Conservation (phyloP, 2,329 filamentous ascomycete genomes). For the Didymosphaeria variabile region DNA sequence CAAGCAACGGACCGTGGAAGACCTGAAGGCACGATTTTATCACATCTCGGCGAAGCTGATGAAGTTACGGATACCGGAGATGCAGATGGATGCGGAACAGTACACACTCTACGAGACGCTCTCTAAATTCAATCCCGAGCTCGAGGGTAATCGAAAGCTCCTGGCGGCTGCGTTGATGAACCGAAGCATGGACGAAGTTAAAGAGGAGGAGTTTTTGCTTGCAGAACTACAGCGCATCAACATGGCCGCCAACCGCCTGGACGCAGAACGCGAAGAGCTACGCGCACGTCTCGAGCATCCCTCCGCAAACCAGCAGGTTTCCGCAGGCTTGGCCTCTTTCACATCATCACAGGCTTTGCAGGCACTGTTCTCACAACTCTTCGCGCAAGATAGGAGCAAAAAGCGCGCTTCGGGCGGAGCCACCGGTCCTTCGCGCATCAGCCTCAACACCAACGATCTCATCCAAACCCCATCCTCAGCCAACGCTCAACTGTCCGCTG, state of each 20-base stretch:
- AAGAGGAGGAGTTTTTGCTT: conserved; percentile 89
- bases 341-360: conserved; percentile 83
- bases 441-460: conserved; percentile 48
- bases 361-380: conserved; percentile 80
- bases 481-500: conserved; percentile 38
- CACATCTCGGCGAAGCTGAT: conserved; percentile 70
- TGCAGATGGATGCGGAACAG: conserved; percentile 81
- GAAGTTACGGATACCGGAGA: conserved; percentile 51
- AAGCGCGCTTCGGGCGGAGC: conserved; percentile 69
- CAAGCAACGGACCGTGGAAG: conserved; percentile 78
- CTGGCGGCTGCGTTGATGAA: conserved; percentile 82
- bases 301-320: conserved; percentile 58
- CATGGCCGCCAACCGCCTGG: conserved; percentile 83
- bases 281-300: conserved; percentile 89
- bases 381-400: conserved; percentile 85
- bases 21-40: conserved; percentile 92
- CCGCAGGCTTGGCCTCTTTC: conserved; percentile 63
- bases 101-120: conserved; percentile 85
- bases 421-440: conserved; percentile 47
- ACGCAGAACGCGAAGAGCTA: conserved; percentile 86
- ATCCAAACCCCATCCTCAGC: conserved; percentile 46
- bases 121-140: conserved; percentile 81
- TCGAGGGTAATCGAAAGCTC: conserved; percentile 82
- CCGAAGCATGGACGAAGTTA: conserved; percentile 84
- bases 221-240: conserved; percentile 93